Evolutionary conservation across 306 rosid species (phyloP).

Genomic region (Quercus cerris): DNA sequence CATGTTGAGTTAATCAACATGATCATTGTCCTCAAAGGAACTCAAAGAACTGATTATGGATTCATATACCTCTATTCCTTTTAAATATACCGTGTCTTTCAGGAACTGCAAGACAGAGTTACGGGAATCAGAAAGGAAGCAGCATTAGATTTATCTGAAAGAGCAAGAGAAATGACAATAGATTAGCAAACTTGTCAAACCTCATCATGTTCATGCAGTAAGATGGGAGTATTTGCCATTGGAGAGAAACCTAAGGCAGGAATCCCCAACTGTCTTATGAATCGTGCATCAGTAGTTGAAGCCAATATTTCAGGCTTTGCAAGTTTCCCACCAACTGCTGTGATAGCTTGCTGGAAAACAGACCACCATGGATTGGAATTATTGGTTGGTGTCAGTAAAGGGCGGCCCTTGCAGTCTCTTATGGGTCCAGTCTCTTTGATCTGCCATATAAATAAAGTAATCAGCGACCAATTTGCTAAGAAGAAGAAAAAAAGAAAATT

Average conservation of each 20-base stretch:
- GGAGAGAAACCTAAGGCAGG: slow-evolving; percentile 95
- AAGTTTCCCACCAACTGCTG: slow-evolving; percentile 72
- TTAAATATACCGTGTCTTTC: slow-evolving; percentile 62
- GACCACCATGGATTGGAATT: slow-evolving; percentile 94
- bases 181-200: slow-evolving; percentile 28
- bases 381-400: slow-evolving; percentile 58
- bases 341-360: slow-evolving; percentile 64
- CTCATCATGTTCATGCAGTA: slow-evolving; percentile 96
- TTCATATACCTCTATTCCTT: slow-evolving; percentile 82
- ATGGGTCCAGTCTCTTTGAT: slow-evolving; percentile 59
- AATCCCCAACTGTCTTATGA: slow-evolving; percentile 65
- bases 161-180: background rate
- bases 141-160: slow-evolving; percentile 1
- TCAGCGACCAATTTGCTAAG: slow-evolving; percentile 4
- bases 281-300: slow-evolving; percentile 80
- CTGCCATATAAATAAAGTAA: slow-evolving; percentile 36
- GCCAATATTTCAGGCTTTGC: slow-evolving; percentile 78
- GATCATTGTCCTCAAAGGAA: slow-evolving; percentile 26
- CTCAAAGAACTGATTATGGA: slow-evolving; percentile 78
- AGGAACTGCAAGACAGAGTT: slow-evolving; percentile 56
- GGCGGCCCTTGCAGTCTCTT: slow-evolving; percentile 64
- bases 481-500: slow-evolving; percentile 3
- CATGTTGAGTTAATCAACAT: background rate
- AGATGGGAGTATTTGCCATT: slow-evolving; percentile 80
- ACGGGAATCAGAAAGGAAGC: background rate